A percentile compares a stretch with the other conserved stretches of the same genome.
phyloP scores from a whole-genome alignment of 2,329 filamentous ascomycete species.

The Nemania sp. region DNA sequence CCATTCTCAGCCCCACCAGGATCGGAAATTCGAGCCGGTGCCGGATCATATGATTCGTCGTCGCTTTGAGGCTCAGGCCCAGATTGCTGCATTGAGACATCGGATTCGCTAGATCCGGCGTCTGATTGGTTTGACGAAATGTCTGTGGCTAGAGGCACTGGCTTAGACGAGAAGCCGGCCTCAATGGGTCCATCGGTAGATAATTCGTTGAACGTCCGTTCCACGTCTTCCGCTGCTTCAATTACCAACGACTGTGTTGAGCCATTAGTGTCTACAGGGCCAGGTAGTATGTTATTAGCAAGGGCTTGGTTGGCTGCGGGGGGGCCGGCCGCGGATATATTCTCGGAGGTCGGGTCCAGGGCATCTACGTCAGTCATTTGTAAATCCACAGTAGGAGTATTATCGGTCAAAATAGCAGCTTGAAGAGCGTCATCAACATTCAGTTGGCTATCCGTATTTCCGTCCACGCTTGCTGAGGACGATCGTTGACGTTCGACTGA shows the following conservation, averaged over 20 bases:
- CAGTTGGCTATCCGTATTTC: neutral
- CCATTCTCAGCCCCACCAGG: conserved; percentile 17
- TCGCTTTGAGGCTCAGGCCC: conserved; percentile 27
- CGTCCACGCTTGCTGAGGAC: neutral
- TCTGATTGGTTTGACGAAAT: conserved; percentile 2
- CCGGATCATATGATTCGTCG: conserved; percentile 30
- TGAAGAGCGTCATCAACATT: conserved; percentile 20
- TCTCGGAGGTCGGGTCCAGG: neutral
- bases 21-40: conserved; percentile 28
- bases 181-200: neutral
- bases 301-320: neutral
- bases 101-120: conserved; percentile 15
- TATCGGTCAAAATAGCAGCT: conserved; percentile 16
- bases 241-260: neutral
- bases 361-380: conserved; percentile 9
- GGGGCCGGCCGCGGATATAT: neutral
- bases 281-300: neutral
- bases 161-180: neutral
- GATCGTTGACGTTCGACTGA: neutral
- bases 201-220: neutral
- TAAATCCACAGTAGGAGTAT: conserved; percentile 5
- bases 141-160: neutral
- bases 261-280: neutral
- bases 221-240: neutral
- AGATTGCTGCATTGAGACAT: conserved; percentile 28